Evolutionary conservation across 805 yeast species (phyloP).

Genomic region (Wickerhamomyces xylosicus): DNA sequence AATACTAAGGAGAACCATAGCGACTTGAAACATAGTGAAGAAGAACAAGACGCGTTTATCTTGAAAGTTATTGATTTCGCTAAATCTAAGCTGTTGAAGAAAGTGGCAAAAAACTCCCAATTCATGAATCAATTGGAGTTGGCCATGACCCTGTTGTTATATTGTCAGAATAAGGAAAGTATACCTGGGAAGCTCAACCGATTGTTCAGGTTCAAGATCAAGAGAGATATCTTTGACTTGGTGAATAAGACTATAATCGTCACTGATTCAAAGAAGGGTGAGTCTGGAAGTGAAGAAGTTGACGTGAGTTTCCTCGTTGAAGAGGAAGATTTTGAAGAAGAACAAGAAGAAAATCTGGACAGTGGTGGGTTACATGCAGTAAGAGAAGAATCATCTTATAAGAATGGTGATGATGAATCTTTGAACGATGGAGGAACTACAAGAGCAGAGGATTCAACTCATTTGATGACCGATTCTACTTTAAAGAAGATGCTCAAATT

Average conservation of each 20-base stretch:
- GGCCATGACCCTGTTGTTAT: slow-evolving; percentile 71
- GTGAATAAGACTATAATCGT: slow-evolving; percentile 58
- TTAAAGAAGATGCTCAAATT: slow-evolving; percentile 46
- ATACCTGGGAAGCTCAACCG: slow-evolving; percentile 45
- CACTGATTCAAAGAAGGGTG: background rate
- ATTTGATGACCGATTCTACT: slow-evolving; percentile 18
- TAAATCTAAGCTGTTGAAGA: slow-evolving; percentile 47
- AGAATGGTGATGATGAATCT: slow-evolving; percentile 8
- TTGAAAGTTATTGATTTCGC: slow-evolving; percentile 47
- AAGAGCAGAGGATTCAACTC: background rate
- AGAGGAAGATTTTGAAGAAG: background rate
- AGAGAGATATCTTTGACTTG: slow-evolving; percentile 55
- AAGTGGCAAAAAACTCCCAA: slow-evolving; percentile 45
- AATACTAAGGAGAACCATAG: slow-evolving; percentile 9
- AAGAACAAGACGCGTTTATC: slow-evolving; percentile 39
- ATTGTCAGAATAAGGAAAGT: slow-evolving; percentile 22
- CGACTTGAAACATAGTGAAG: slow-evolving; percentile 8
- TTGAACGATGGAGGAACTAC: no score
- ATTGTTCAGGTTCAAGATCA: slow-evolving; percentile 47
- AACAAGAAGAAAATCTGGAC: background rate
- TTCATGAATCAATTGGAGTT: slow-evolving; percentile 67
- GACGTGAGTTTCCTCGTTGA: background rate
- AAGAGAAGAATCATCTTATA: background rate
- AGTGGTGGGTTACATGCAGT: background rate
- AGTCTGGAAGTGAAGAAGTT: background rate